Conservation (phyloP, 768 basidiomycete species). For the Rhizopogon roseolus region DNA sequence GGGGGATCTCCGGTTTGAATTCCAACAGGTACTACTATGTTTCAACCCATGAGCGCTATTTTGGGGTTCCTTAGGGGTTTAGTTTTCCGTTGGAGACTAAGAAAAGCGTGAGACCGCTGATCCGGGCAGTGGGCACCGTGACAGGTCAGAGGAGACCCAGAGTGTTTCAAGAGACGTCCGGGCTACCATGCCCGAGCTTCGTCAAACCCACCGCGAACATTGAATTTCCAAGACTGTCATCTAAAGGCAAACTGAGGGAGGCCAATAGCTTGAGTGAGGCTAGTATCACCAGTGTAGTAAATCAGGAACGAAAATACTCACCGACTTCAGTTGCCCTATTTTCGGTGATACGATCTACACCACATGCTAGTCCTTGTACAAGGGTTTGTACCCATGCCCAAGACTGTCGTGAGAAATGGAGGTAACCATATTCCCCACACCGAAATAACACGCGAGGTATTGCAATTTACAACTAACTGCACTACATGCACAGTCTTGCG, state of each 20-base stretch:
- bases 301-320: neutral
- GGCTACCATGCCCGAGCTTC: neutral
- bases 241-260: neutral
- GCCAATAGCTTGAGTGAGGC: neutral
- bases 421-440: too few species aligned
- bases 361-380: too few species aligned
- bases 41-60: neutral
- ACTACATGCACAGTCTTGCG: too few species aligned
- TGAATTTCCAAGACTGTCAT: neutral
- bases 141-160: neutral
- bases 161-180: too few species aligned
- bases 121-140: neutral
- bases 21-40: neutral
- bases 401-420: too few species aligned
- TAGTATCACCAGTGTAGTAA: too few species aligned
- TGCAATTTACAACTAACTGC: too few species aligned
- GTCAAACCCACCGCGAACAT: neutral
- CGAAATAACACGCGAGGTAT: too few species aligned
- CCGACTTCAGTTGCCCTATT: neutral
- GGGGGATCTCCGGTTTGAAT: constrained; percentile 7
- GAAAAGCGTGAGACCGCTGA: constrained; percentile 10
- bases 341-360: neutral
- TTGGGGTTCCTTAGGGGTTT: neutral
- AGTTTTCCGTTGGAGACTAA: neutral
- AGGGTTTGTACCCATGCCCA: too few species aligned